Evolutionary conservation across 257 asterid species (phyloP), one percentile per base, ranked within the genome.

Genomic region (Apocynum venetum): DNA sequence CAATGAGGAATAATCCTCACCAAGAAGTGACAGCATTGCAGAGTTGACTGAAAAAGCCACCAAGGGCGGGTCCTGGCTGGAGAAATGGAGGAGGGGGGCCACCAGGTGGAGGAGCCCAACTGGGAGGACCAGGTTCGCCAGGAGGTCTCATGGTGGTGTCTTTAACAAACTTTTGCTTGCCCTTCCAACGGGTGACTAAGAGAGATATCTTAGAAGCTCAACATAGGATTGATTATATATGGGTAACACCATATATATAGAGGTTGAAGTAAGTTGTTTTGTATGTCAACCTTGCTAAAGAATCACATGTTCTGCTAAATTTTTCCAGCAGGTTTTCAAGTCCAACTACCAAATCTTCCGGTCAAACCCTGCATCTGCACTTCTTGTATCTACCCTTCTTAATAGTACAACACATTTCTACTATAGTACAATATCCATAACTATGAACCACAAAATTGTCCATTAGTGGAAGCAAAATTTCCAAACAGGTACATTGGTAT

Each of bases 1-100:
- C 20, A 49, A 71, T 0, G 20, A 36, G 9, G 10, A 14, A 38
- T 19, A 44, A 35, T 19, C 76, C 82, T 47, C 41, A 86, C 89
- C 90, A 86, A 74, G 89, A 86, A 56, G 82, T 78, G 46, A 88
- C 15, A 38, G 86, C 84, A 8, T 71, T 68, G 85, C 89, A 86
- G 57, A 86, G 56, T 76, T 86, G 80, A 80, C 75, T 46, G 68
- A 81, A 48, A 52, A 81, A 80, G 6, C 90, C 82, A 70, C 70
- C 78, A 44, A 64, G 6, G 63, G 72, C 78, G 9, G 63, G 40
- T 14, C 52, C 53, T 14, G 68, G 47, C 41, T 10, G 15, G 10
- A 47, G 61, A 71, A 66, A 66, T 13, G 61, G 61, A 25, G 64
- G 47, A 71, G 75, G 11, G 17, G 76, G 64, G 31, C 31, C 63